Evolutionary conservation across 2,329 filamentous ascomycete species (phyloP), one percentile per base, ranked within the genome.

Genomic region (Colletotrichum sansevieriae): DNA sequence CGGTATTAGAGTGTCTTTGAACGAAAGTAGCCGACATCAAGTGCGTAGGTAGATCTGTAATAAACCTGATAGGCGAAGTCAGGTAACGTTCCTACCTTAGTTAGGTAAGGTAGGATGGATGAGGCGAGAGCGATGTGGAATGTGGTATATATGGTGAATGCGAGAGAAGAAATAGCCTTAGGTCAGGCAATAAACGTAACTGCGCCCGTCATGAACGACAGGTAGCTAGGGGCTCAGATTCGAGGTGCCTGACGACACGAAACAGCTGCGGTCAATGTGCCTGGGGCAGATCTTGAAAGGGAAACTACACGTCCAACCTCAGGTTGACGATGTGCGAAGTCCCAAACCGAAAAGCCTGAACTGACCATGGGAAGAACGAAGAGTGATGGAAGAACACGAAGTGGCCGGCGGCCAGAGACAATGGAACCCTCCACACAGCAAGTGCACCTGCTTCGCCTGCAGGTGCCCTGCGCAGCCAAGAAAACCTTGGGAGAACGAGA

Each of bases 301-400:
- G 1, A 52, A 52, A 52, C 25, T 25, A 15, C 3, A 15, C 41
- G 49, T 8, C 60, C 49, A 63, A 49, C 60, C 49, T 63, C 51
- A 63, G 43, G 61, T 58, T 57, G 61, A 63, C 61, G 51, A 43
- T 41, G 52, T 52, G 25, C n/a, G n/a, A 52, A 39, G 52, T 22
- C 29, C 41, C 43, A 59, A 20, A 29, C 33, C 35, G 41, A 52
- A 46, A 25, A 25, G 41, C 49, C 20, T 39, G 43, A 25, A 18
- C 25, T 20, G 25, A 18, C 20, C 18, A 57, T n/a, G 52, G n/a
- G 33, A 47, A 22, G 20, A 57, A 29, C 29, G 29, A 29, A 9
- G 29, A 29, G 8, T 7, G 7, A 29, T 2, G 7, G 9, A 29
- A 8, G 4, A 22, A 22, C 22, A 29, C 25, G 25, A 29, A 29